Percentiles rank a stretch among this genome's conserved stretches.
Evolutionary conservation across 768 basidiomycete species (phyloP).

Genomic region (Xerocomellus intermedius): DNA sequence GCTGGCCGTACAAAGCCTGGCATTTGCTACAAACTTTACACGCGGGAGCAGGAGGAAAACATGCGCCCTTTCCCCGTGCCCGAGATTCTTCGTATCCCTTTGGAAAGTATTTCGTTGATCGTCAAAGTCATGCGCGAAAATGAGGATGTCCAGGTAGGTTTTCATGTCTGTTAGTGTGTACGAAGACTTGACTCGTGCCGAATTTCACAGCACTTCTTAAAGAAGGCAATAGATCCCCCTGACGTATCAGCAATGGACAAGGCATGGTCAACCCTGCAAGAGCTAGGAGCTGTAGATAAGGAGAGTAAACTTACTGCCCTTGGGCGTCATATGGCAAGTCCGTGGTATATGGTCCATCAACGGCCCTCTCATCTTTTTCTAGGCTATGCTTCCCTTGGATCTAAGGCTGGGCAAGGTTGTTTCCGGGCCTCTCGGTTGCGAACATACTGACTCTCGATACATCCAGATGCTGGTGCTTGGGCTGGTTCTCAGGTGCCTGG

Average conservation of each 20-base stretch:
- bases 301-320: slow-evolving; percentile 72
- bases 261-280: slow-evolving; percentile 69
- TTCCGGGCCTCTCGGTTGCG: not conserved
- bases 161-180: slow-evolving; percentile 5
- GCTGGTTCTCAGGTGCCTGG: slow-evolving; percentile 78
- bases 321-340: slow-evolving; percentile 70
- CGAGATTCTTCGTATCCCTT: slow-evolving; percentile 83
- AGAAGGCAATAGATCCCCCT: slow-evolving; percentile 83
- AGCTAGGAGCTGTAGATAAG: slow-evolving; percentile 74
- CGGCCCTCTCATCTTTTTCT: not conserved
- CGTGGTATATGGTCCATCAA: not conserved
- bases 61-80: slow-evolving; percentile 77
- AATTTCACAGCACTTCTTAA: slow-evolving; percentile 53
- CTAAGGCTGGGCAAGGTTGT: slow-evolving; percentile 79
- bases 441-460: not conserved
- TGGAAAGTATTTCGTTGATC: slow-evolving; percentile 78
- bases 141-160: slow-evolving; percentile 71
- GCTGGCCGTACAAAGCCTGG: slow-evolving; percentile 86
- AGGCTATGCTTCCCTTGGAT: slow-evolving; percentile 88
- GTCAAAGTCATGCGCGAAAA: slow-evolving; percentile 78
- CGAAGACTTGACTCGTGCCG: not conserved
- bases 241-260: slow-evolving; percentile 69
- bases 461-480: slow-evolving; percentile 85
- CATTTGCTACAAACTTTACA: slow-evolving; percentile 86
- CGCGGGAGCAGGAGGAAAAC: slow-evolving; percentile 62